Percentiles rank a stretch among this genome's conserved stretches.
Conservation (phyloP, 352 stramenopile species). For the Phytopythium kandeliae region DNA sequence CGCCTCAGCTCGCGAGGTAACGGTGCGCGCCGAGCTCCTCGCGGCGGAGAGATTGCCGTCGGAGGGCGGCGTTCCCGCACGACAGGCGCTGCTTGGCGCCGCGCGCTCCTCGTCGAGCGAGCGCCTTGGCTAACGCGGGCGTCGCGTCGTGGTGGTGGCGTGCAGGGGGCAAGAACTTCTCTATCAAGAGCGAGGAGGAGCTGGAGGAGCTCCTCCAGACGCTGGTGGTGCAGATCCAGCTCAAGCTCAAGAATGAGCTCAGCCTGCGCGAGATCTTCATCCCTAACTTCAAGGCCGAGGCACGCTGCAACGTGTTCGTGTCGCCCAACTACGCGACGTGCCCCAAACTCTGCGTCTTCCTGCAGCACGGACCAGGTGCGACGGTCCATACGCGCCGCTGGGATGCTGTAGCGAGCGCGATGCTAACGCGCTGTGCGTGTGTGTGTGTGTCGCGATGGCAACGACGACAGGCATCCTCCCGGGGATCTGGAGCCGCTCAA, state of each 20-base stretch:
- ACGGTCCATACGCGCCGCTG: background rate
- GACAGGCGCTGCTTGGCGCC: background rate
- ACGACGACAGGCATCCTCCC: conserved; percentile 57
- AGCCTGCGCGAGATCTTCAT: conserved; percentile 84
- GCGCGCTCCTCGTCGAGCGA: background rate
- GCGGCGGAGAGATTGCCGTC: background rate
- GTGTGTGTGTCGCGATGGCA: too few species aligned
- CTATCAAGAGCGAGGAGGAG: conserved; percentile 77
- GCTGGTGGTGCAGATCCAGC: conserved; percentile 77
- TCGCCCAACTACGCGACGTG: conserved; percentile 77
- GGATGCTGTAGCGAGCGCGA: too few species aligned
- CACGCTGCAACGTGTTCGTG: conserved; percentile 84
- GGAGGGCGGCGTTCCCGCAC: too few species aligned
- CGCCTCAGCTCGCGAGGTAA: conserved; percentile 51
- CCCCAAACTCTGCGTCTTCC: conserved; percentile 76
- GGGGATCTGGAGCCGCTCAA: conserved; percentile 63
- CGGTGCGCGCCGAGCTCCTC: background rate
- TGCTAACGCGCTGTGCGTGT: too few species aligned
- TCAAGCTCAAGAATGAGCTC: conserved; percentile 83
- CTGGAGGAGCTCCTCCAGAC: conserved; percentile 83
- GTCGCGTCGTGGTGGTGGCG: conserved; percentile 1
- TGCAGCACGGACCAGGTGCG: conserved; percentile 60
- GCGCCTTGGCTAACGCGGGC: background rate
- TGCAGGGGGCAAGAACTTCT: conserved; percentile 61
- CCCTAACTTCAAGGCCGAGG: conserved; percentile 83